These are phyloP conservation scores for Calocybe gangraenosa DNA, from an alignment of 768 basidiomycete species.

Conservation along the genomic window DNA sequence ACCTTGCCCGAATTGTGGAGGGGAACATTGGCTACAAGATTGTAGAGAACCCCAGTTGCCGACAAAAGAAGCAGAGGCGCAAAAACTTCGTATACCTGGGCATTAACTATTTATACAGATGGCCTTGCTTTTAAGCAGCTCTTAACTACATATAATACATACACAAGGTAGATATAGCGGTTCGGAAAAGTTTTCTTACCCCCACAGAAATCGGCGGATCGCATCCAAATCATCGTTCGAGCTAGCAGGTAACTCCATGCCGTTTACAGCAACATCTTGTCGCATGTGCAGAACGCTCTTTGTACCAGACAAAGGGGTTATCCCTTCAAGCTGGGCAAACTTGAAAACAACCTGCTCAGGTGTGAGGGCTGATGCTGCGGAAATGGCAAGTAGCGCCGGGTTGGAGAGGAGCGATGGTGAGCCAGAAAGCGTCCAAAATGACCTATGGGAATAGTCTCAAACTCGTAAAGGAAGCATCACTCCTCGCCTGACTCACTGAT, in stretches of 20 bases:
- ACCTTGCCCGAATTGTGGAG: slow-evolving; percentile 15
- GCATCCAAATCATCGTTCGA: slow-evolving; percentile 8
- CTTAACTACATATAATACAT: no score
- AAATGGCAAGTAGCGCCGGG: slow-evolving; percentile 40
- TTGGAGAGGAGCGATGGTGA: slow-evolving; percentile 59
- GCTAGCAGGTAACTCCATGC: slow-evolving; percentile 16
- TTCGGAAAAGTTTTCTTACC: slow-evolving; percentile 2
- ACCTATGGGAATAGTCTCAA: slow-evolving; percentile 35
- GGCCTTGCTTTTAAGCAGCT: no score
- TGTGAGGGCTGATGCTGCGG: slow-evolving; percentile 45
- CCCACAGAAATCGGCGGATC: slow-evolving; percentile 16
- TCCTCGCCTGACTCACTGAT: slow-evolving; percentile 49
- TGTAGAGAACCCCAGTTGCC: slow-evolving; percentile 16
- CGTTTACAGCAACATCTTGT: slow-evolving; percentile 49
- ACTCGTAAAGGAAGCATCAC: background rate
- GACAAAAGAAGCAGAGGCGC: slow-evolving; percentile 1
- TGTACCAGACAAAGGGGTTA: slow-evolving; percentile 76
- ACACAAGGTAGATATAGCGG: background rate
- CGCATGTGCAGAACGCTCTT: slow-evolving; percentile 63
- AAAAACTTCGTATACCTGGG: slow-evolving; percentile 6
- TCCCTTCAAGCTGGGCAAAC: slow-evolving; percentile 59
- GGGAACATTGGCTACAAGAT: slow-evolving; percentile 16
- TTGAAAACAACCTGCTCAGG: slow-evolving; percentile 66
- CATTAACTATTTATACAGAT: no score
- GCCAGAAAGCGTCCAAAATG: slow-evolving; percentile 87